Conservation (phyloP, 75 land plant species). For the Cupressus sempervirens region DNA sequence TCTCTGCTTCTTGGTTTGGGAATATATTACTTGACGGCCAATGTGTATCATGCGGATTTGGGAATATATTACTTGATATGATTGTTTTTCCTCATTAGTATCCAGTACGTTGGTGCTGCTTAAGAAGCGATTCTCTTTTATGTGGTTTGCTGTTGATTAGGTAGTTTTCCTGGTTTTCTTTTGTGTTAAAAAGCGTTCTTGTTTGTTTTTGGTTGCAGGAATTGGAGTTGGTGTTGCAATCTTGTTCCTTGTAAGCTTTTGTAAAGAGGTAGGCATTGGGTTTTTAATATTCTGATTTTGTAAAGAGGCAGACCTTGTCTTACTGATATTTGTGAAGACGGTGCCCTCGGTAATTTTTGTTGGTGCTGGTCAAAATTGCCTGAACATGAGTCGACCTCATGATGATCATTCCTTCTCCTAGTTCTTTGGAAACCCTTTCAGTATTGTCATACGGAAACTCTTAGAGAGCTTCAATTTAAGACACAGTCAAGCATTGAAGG, state of each 20-base stretch:
- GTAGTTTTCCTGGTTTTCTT: not conserved
- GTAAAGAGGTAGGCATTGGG: not conserved
- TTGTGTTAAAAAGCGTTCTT: not conserved
- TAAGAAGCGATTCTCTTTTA: not conserved
- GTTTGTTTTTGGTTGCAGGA: not conserved
- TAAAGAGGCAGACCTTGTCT: not conserved
- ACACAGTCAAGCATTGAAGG: slow-evolving; percentile 23
- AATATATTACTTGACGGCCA: not conserved
- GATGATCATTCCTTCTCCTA: slow-evolving; percentile 39
- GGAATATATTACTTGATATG: not conserved
- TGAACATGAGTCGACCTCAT: slow-evolving; percentile 48
- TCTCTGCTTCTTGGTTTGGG: not conserved
- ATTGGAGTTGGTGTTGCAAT: not conserved
- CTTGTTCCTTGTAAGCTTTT: not conserved
- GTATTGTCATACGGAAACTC: slow-evolving; percentile 33
- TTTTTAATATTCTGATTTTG: not conserved
- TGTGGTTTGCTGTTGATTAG: not conserved
- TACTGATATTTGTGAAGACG: not conserved
- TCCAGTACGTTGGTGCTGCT: not conserved
- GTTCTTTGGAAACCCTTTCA: slow-evolving; percentile 56
- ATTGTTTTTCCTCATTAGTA: not conserved
- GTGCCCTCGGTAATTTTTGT: not conserved
- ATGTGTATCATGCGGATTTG: not conserved
- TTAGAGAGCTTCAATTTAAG: slow-evolving; percentile 21
- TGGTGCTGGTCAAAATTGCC: not conserved